phyloP scores from a whole-genome alignment of 1,139 yeast genomes.

The Nakaseomyces sp. region DNA sequence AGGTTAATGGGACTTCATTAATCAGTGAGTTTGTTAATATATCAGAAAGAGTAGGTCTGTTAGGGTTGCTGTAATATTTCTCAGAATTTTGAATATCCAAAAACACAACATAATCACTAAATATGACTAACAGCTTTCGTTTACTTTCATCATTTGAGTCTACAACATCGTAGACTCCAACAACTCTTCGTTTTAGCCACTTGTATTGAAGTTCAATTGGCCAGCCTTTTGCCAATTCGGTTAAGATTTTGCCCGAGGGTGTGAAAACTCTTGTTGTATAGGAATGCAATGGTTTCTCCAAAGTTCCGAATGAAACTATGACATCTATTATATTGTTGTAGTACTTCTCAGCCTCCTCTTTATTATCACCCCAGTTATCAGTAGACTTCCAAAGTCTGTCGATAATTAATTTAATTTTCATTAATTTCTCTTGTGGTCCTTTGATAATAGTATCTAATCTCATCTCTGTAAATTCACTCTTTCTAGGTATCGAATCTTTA shows the following conservation, averaged over 20 bases:
- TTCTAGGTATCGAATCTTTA: conserved; percentile 20
- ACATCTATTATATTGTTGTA: conserved; percentile 52
- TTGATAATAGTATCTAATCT: conserved; percentile 62
- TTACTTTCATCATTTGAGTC: conserved; percentile 21
- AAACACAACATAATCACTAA: conserved; percentile 70
- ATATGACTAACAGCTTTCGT: conserved; percentile 53
- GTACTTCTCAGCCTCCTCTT: conserved; percentile 36
- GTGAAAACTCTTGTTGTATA: conserved; percentile 67
- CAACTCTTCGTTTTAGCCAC: conserved; percentile 79
- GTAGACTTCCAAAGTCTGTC: conserved; percentile 44
- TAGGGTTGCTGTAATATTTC: conserved; percentile 31
- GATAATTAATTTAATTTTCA: conserved; percentile 59
- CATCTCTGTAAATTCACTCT: conserved; percentile 40
- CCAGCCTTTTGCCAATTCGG: conserved; percentile 81
- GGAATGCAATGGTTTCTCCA: conserved; percentile 35
- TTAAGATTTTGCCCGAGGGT: conserved; percentile 79
- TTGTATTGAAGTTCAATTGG: conserved; percentile 81
- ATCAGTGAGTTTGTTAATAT: conserved; percentile 81
- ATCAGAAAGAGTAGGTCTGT: conserved; percentile 62
- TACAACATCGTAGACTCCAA: conserved; percentile 61
- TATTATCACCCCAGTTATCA: conserved; percentile 34
- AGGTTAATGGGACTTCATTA: conserved; percentile 68
- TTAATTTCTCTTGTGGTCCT: conserved; percentile 58
- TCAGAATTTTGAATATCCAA: conserved; percentile 38
- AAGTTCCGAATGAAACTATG: conserved; percentile 73